Conservation (phyloP, 257 asterid genomes). For the Orobanche coerulescens region DNA sequence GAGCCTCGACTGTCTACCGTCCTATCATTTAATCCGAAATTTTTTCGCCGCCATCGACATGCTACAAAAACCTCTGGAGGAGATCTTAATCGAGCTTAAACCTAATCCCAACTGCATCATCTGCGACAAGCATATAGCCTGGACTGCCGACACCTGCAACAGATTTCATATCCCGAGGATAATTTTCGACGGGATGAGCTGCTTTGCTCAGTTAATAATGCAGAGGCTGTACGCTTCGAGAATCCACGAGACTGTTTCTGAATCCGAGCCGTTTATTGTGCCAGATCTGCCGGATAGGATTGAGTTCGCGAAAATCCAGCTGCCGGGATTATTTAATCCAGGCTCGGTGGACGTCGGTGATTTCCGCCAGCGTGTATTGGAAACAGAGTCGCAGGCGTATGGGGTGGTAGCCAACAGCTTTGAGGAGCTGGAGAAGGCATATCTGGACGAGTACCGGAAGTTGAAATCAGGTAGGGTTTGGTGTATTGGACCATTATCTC, state of each 20-base stretch:
- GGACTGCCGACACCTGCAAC: conserved; percentile 33
- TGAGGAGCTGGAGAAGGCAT: conserved; percentile 36
- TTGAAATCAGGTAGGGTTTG: conserved; percentile 35
- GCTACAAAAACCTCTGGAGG: conserved; percentile 31
- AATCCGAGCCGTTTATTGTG: conserved; percentile 31
- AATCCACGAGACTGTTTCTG: conserved; percentile 19
- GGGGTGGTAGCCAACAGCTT: conserved; percentile 49
- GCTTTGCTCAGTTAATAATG: conserved; percentile 28
- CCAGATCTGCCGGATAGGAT: conserved; percentile 30
- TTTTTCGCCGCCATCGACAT: conserved; percentile 31
- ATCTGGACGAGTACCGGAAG: conserved; percentile 26
- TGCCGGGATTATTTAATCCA: conserved; percentile 36
- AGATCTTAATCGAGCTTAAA: conserved; percentile 10
- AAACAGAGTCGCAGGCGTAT: conserved; percentile 31
- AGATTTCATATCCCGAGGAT: conserved; percentile 34
- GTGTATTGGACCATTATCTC: conserved; percentile 57
- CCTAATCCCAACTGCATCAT: conserved; percentile 40
- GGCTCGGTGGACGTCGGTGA: conserved; percentile 20
- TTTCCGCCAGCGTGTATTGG: conserved; percentile 31
- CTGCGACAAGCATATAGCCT: conserved; percentile 34
- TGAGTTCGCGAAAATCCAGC: conserved; percentile 30
- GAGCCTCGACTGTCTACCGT: conserved; percentile 37
- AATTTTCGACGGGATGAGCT: conserved; percentile 41
- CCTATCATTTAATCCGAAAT: conserved; percentile 21
- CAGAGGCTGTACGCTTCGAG: conserved; percentile 24